These are phyloP conservation scores for Canariomyces notabilis DNA, from an alignment of 2,329 filamentous ascomycete genomes.

Conservation along the genomic window DNA sequence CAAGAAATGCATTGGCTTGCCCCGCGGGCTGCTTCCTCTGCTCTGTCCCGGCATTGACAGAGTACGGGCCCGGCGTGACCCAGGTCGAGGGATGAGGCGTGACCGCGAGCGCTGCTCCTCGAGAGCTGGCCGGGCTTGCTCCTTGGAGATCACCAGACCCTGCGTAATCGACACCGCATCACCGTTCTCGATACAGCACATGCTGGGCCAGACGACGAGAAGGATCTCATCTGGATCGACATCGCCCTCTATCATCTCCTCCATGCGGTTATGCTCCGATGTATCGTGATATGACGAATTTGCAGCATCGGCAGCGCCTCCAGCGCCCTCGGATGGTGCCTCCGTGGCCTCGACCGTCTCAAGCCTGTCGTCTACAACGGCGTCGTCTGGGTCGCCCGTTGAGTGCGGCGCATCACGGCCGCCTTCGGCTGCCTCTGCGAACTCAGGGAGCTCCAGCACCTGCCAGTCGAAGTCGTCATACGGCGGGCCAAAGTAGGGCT, in stretches of 20 bases:
- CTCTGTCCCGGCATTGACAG: constrained; percentile 25
- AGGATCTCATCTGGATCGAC: constrained; percentile 31
- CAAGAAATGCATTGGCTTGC: constrained; percentile 16
- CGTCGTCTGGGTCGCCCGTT: neutral
- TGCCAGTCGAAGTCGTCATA: constrained; percentile 35
- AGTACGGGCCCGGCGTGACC: constrained; percentile 22
- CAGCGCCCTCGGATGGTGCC: neutral
- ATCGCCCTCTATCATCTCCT: constrained; percentile 22
- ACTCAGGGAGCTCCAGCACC: constrained; percentile 31
- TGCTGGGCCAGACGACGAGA: constrained; percentile 33
- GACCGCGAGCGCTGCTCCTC: constrained; percentile 26
- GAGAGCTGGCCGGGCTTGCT: constrained; percentile 29
- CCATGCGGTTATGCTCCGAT: constrained; percentile 6
- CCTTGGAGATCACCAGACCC: constrained; percentile 32
- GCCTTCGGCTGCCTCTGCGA: constrained; percentile 21
- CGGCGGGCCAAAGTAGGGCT: constrained; percentile 34
- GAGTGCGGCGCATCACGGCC: constrained; percentile 6
- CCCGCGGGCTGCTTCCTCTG: constrained; percentile 17
- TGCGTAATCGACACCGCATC: constrained; percentile 33
- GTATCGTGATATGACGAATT: constrained; percentile 6
- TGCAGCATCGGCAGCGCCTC: neutral
- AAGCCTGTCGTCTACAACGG: constrained; percentile 15
- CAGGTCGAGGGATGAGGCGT: constrained; percentile 18
- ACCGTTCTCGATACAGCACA: constrained; percentile 32
- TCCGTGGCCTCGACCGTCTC: constrained; percentile 17